Evolutionary conservation across 108 stramenopile species (phyloP), one percentile per base, ranked within the genome.

Genomic region (Phaeodactylum tricornutum): DNA sequence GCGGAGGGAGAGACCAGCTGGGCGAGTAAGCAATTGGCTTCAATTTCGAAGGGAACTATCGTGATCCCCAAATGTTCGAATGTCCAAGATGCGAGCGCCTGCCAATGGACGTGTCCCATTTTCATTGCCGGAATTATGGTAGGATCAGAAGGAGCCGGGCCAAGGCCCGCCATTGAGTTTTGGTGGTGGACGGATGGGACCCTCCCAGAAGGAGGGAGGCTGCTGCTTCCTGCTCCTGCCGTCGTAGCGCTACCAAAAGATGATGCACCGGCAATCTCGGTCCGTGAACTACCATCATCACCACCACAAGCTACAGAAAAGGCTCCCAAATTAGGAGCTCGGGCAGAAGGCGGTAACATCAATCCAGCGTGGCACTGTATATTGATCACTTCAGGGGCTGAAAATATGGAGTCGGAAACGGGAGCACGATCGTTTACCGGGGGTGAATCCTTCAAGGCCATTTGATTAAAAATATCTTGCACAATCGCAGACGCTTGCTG

Each of bases 381-480:
- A 4, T 41, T 20, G 6, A 41, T 20, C 39, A 20, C 16, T 20
- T 20, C 21, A 20, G 39, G 21, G 6, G 39, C 19, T 5, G 39
- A 41, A 5, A 41, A 20, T 11, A 41, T 20, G 6, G 39, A 20
- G 14, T 41, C 39, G 19, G 21, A 5, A 14, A 6, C 21, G 5
- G 39, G 39, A 11, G 19, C 14, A 5, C 19, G 14, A 86, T 62
- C 59, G 31, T 75, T 67, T 12, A 24, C 40, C 16, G 69, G 59
- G 14, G 74, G 74, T 1, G 59, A 69, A 43, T 75, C 74, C 17
- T 55, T 61, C 25, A 47, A 52, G 2, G 57, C 58, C 33, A 75
- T 43, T 59, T 75, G 74, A 43, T 66, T 40, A 20, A 57, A 39
- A 7, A 75, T 66, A 8, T 54, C 50, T 48, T 54, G 38, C 2